Evolutionary conservation across 2,329 filamentous ascomycete genomes (phyloP), one percentile per base, ranked within the genome.

Genomic region (Chaetomiaceae sp.): DNA sequence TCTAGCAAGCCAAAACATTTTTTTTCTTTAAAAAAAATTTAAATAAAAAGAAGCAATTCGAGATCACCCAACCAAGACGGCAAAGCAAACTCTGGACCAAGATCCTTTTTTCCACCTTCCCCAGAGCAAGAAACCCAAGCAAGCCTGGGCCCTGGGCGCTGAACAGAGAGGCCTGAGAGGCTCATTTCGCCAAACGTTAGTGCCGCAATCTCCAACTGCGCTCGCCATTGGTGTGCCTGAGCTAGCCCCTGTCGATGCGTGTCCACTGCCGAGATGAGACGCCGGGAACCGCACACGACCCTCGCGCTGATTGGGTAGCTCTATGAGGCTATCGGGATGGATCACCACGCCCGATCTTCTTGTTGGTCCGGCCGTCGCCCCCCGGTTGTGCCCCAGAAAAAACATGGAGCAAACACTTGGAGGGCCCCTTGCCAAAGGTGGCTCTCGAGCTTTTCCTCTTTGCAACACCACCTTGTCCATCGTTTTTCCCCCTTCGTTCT

Each of bases 231-330:
- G 61, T 44, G 59, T 60, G 53, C 61, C 60, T 62, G 60, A 33
- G 45, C 34, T 18, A 21, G 42, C 55, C 55, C 59, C 53, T 61
- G 56, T 43, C 41, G 37, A 51, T 40, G 43, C 40, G 51, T 51
- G 29, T 51, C 50, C 58, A 56, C 53, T 62, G 60, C 60, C 62
- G 62, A 64, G 61, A 64, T 63, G 61, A 62, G 47, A 47, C 38
- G 30, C 54, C 55, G 62, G 58, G 60, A 53, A 60, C 57, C 33
- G 30, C 29, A 10, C 21, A 29, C 44, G 23, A 20, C 37, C 20
- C 37, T 27, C 4, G 14, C 40, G 20, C 33, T 62, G 58, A 64
- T 64, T 64, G 62, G 62, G 14, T 53, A 30, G 27, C 14, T 10
- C 20, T 36, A 9, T 56, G 55, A 61, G 48, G 51, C 56, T 55